Evolutionary conservation across 805 yeast genomes (phyloP).

Genomic region (Wickerhamomyces xylosicus): DNA sequence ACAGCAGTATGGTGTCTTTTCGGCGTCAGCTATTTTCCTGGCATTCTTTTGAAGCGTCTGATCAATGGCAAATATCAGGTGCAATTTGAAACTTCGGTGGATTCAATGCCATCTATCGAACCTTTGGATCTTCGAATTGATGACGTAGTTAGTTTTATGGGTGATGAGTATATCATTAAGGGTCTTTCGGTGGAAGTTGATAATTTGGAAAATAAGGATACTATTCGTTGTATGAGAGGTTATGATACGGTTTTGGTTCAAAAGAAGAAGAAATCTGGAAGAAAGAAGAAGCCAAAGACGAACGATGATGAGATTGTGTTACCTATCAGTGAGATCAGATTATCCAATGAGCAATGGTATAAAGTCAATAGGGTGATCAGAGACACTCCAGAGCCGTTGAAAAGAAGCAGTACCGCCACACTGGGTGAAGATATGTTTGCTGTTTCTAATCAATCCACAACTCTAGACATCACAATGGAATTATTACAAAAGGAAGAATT

Average conservation of each 20-base stretch:
- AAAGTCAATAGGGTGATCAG: slow-evolving; percentile 21
- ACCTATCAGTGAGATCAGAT: slow-evolving; percentile 21
- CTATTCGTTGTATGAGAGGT: slow-evolving; percentile 50
- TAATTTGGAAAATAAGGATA: slow-evolving; percentile 10
- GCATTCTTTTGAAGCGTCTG: slow-evolving; percentile 24
- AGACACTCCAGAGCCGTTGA: background rate
- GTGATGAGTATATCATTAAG: slow-evolving; percentile 29
- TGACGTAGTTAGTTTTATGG: slow-evolving; percentile 33
- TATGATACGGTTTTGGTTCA: slow-evolving; percentile 37
- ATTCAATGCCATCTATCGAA: slow-evolving; percentile 2
- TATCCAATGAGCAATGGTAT: slow-evolving; percentile 25
- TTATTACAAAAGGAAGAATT: slow-evolving; percentile 8
- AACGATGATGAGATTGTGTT: slow-evolving; percentile 10
- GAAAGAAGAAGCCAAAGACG: slow-evolving; percentile 8
- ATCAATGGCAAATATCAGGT: slow-evolving; percentile 30
- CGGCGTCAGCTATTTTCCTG: slow-evolving; percentile 41
- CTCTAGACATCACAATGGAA: too few species aligned
- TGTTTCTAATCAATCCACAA: too few species aligned
- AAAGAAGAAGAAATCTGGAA: slow-evolving; percentile 12
- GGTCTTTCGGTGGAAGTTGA: slow-evolving; percentile 28
- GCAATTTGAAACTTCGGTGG: slow-evolving; percentile 21
- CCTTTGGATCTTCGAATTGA: slow-evolving; percentile 49
- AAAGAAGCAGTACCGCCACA: background rate
- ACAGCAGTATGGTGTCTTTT: slow-evolving; percentile 45
- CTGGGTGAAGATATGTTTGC: background rate